Evolutionary conservation across 371 early-diverging fungal species (phyloP).

Genomic region (Haplosporangium sp.): DNA sequence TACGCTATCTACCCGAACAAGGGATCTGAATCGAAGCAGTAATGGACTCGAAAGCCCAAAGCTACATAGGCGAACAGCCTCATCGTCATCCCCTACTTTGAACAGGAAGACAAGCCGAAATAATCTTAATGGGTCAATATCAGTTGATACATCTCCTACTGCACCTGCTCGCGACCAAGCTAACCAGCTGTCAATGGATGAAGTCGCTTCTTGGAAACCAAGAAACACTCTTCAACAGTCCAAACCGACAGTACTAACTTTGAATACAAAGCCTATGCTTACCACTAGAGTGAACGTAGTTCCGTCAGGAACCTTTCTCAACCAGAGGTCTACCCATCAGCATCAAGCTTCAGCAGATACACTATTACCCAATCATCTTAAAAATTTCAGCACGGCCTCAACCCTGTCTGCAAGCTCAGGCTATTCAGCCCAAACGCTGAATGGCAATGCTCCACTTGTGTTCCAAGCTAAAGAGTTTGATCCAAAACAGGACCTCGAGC

Average conservation of each 20-base stretch:
- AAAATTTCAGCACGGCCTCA: slow-evolving; percentile 45
- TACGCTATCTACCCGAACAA: slow-evolving; percentile 20
- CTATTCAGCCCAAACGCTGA: slow-evolving; percentile 36
- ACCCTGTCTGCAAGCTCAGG: slow-evolving; percentile 29
- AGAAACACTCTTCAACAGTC: slow-evolving; percentile 18
- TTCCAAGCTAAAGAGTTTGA: slow-evolving; percentile 43
- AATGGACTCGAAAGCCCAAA: slow-evolving; percentile 26
- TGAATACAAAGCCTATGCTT: slow-evolving; percentile 27
- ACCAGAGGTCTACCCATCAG: slow-evolving; percentile 27
- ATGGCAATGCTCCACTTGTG: slow-evolving; percentile 6
- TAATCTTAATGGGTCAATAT: slow-evolving; percentile 5
- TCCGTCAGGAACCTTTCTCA: slow-evolving; percentile 14
- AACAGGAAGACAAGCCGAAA: slow-evolving; percentile 29
- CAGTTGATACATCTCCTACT: not conserved
- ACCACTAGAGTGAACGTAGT: slow-evolving; percentile 13
- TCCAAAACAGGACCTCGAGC: slow-evolving; percentile 27
- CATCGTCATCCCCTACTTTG: slow-evolving; percentile 18
- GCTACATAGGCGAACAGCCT: slow-evolving; percentile 9
- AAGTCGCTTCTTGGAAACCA: slow-evolving; percentile 37
- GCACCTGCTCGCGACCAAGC: not conserved
- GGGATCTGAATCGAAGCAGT: slow-evolving; percentile 23
- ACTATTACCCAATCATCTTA: slow-evolving; percentile 38
- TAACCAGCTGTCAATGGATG: slow-evolving; percentile 25
- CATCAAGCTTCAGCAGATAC: slow-evolving; percentile 38
- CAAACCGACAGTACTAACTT: slow-evolving; percentile 11